Base-by-base conservation (phyloP, 1,284 basidiomycete species). In the Pseudozyma pruni region DNA sequence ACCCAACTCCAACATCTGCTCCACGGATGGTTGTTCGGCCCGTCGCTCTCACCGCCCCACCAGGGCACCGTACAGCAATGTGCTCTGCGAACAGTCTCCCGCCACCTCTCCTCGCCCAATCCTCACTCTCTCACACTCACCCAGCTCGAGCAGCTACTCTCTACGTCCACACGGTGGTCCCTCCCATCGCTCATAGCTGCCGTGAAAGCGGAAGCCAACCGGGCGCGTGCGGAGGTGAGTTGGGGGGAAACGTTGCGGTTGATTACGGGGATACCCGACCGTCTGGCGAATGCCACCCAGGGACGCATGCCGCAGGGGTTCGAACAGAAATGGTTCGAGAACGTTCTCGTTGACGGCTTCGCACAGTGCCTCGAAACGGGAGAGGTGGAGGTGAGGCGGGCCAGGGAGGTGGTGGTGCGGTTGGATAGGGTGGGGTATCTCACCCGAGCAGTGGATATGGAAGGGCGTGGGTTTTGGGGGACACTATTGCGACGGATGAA, bases 221-320 rank as follows among this genome's bases (percentile, higher is more conserved):
- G 7, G 9, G 68, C 68, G 2, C 14, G 61, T 4, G 43, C 56
- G 0, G 50, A 45, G 5, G 57, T 71, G 4, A 23, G 33, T 2
- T 71, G 68, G 61, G 22, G n/a, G 13, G 68, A 71, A 14, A 43
- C 57, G 2, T 38, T 71, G 16, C 39, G 68, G 1, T 22, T 64
- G 17, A 19, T 51, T 6, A 20, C 40, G 1, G 34, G 49, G 2
- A 4, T 71, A 3, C 61, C 68, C 2, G 68, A 71, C 20, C 52
- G 68, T 3, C 27, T 71, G 14, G 68, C 68, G 0, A 71, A 71
- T 35, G 50, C 49, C 4, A 66, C 49, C 5, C 32, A 17, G 14
- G 67, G 60, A 1, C 11, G 49, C 2, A 1, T 60, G 2, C 51
- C 54, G 4, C 4, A 7, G 9, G 32, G 17, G 6, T 46, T 63